These are phyloP conservation scores for Trametes hirsuta DNA, from an alignment of 1,284 basidiomycete genomes.

Conservation along the genomic window DNA sequence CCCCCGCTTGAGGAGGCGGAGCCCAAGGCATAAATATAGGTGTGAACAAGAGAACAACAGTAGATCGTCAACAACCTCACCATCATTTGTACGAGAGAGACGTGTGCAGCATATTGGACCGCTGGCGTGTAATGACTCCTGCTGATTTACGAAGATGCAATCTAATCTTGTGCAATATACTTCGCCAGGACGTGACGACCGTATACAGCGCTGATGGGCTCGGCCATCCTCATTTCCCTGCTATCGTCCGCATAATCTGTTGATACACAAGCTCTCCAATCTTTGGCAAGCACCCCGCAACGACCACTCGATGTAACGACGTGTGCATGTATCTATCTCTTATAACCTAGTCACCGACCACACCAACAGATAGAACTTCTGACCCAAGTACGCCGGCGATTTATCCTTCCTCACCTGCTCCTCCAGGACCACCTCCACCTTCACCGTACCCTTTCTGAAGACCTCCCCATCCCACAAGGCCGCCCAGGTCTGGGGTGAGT, in stretches of 20 bases:
- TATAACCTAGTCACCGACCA: slow-evolving; percentile 21
- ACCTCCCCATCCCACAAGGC: slow-evolving; percentile 47
- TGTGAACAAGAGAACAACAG: neutral
- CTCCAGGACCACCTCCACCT: slow-evolving; percentile 34
- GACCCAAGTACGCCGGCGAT: slow-evolving; percentile 4
- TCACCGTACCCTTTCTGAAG: slow-evolving; percentile 41
- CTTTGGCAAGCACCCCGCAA: no score
- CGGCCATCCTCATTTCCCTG: no score
- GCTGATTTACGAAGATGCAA: slow-evolving; percentile 22
- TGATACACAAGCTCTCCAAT: no score
- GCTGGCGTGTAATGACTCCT: slow-evolving; percentile 21
- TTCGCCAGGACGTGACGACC: neutral
- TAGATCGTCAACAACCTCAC: neutral
- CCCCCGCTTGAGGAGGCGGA: slow-evolving; percentile 76
- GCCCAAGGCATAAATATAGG: slow-evolving; percentile 32
- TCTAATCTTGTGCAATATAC: slow-evolving; percentile 18
- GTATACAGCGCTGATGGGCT: neutral
- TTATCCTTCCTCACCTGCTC: slow-evolving; percentile 10
- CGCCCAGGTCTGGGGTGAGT: slow-evolving; percentile 43
- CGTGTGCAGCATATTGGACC: slow-evolving; percentile 24
- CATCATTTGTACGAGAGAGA: slow-evolving; percentile 15
- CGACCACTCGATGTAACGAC: no score
- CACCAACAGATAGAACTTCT: slow-evolving; percentile 13
- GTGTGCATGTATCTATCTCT: neutral
- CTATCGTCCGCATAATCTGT: no score